phyloP scores from a whole-genome alignment of 345 rosid genomes.

The Eucalyptus guilfoylei region DNA sequence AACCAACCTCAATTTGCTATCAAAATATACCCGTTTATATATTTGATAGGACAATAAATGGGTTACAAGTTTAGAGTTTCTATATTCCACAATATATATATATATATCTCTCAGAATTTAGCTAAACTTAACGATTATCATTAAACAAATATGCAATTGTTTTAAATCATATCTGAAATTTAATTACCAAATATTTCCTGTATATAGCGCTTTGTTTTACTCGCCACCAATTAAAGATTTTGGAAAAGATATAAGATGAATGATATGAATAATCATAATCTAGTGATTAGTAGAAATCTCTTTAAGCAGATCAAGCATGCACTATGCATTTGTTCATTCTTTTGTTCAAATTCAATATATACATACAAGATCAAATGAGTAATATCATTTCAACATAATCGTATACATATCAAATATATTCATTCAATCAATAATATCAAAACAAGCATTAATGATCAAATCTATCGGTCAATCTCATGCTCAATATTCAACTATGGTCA shows the following conservation, averaged over 20 bases:
- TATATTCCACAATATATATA: not conserved
- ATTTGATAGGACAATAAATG: not conserved
- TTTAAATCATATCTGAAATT: not conserved
- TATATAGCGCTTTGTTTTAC: not conserved
- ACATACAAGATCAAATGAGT: not conserved
- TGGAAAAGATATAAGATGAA: not conserved
- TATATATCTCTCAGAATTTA: not conserved
- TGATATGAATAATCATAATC: not conserved
- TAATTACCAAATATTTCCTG: not conserved
- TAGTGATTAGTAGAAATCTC: not conserved
- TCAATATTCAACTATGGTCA: not conserved
- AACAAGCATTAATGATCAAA: not conserved
- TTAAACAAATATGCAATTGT: not conserved
- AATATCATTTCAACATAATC: not conserved
- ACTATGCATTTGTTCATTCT: not conserved
- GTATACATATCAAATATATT: not conserved
- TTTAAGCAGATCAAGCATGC: fast-evolving
- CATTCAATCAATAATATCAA: not conserved
- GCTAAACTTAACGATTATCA: not conserved
- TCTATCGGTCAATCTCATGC: not conserved
- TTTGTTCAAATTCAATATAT: not conserved
- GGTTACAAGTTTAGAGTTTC: not conserved
- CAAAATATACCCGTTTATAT: not conserved
- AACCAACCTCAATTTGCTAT: not conserved
- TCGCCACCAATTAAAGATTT: not conserved